Evolutionary conservation across 2,329 filamentous ascomycete genomes (phyloP).

Genomic region (Tolypocladium ophioglossoides): DNA sequence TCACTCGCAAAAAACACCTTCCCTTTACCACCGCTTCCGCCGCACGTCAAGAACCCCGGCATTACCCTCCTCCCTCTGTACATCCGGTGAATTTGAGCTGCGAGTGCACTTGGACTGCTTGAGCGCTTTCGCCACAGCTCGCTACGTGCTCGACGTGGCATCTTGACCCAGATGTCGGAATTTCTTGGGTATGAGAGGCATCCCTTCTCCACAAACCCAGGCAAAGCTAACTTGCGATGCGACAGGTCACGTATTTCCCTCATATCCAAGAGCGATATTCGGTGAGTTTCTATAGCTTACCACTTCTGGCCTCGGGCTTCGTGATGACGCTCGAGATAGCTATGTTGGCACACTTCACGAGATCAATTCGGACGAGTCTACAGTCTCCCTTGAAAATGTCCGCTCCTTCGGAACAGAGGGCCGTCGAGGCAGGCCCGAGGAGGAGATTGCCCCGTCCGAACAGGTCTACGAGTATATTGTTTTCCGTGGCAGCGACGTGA

Average conservation of each 20-base stretch:
- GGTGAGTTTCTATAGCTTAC: conserved; percentile 44
- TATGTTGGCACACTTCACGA: conserved; percentile 94
- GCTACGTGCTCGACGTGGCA: conserved; percentile 32
- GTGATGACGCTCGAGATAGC: conserved; percentile 40
- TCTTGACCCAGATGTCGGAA: conserved; percentile 41
- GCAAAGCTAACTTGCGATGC: not conserved
- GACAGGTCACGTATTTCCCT: conserved; percentile 77
- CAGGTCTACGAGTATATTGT: conserved; percentile 98
- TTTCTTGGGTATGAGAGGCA: conserved; percentile 41
- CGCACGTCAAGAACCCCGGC: not conserved
- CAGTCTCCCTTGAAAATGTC: conserved; percentile 94
- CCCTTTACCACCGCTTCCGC: conserved; percentile 1
- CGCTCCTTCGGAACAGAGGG: conserved; percentile 90
- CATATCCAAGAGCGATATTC: conserved; percentile 95
- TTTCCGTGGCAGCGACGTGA: conserved; percentile 95
- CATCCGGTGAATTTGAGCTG: conserved; percentile 1
- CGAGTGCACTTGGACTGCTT: conserved; percentile 9
- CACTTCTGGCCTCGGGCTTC: conserved; percentile 1
- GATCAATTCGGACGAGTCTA: conserved; percentile 95
- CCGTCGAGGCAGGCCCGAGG: conserved; percentile 63
- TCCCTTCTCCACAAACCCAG: no score
- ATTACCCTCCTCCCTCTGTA: not conserved
- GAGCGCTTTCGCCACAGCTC: conserved; percentile 15
- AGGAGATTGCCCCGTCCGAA: conserved; percentile 75
- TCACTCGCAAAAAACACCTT: conserved; percentile 17